Conservation (phyloP, 2,329 filamentous ascomycete genomes). For the Nigrograna mackinnonii region DNA sequence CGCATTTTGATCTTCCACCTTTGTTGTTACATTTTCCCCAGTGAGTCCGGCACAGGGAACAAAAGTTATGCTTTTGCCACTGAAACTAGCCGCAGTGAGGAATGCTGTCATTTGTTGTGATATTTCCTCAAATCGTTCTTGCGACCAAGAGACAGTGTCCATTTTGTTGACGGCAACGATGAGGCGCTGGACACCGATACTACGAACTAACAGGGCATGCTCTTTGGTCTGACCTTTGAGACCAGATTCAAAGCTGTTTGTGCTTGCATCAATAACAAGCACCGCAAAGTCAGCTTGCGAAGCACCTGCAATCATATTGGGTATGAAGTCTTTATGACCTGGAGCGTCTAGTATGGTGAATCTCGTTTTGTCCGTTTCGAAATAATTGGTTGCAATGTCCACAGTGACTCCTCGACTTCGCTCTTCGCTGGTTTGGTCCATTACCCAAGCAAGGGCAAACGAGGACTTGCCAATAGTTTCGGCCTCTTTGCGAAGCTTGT, state of each 20-base stretch:
- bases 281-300: slow-evolving; percentile 96
- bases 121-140: slow-evolving; percentile 84
- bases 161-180: slow-evolving; percentile 96
- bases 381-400: slow-evolving; percentile 92
- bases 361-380: slow-evolving; percentile 81
- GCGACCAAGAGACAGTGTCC: slow-evolving; percentile 82
- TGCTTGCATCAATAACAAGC: slow-evolving; percentile 88
- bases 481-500: slow-evolving; percentile 86
- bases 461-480: slow-evolving; percentile 92
- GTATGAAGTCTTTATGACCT: slow-evolving; percentile 93
- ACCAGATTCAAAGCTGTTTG: slow-evolving; percentile 90
- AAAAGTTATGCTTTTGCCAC: slow-evolving; percentile 78
- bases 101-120: slow-evolving; percentile 82
- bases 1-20: slow-evolving; percentile 53
- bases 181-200: slow-evolving; percentile 85
- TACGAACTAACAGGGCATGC: slow-evolving; percentile 85
- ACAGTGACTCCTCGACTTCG: slow-evolving; percentile 90
- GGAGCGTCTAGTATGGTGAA: slow-evolving; percentile 97
- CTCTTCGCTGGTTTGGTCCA: slow-evolving; percentile 91
- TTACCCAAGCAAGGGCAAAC: slow-evolving; percentile 94
- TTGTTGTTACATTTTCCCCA: slow-evolving; percentile 79
- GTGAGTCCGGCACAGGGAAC: slow-evolving; percentile 87
- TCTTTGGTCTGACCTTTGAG: slow-evolving; percentile 93
- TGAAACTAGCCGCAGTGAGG: slow-evolving; percentile 79
- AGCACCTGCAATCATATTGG: slow-evolving; percentile 98